Conservation (phyloP, 805 yeast species). For the Lipomyces mesembrius region DNA sequence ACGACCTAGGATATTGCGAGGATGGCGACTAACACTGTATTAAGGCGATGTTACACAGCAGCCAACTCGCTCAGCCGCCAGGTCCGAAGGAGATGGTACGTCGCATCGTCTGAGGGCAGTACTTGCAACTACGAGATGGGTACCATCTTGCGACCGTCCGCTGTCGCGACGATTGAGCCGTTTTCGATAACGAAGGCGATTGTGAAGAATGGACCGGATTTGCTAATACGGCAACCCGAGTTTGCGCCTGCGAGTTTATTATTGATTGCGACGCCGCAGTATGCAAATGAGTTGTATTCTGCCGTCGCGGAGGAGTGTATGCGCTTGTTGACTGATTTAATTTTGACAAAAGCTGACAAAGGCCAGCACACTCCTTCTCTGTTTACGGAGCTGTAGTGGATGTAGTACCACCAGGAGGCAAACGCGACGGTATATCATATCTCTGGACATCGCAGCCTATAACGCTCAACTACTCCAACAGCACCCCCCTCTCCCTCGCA, state of each 20-base stretch:
- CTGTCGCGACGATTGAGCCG: slow-evolving; percentile 6
- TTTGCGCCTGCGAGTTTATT: slow-evolving; percentile 37
- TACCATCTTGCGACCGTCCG: slow-evolving; percentile 28
- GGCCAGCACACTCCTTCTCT: slow-evolving; percentile 17
- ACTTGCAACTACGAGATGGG: slow-evolving; percentile 21
- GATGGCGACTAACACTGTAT: not conserved
- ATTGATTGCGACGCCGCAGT: slow-evolving; percentile 46
- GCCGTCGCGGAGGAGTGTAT: slow-evolving; percentile 24
- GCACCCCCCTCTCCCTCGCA: slow-evolving; percentile 7
- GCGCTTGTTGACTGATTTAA: not conserved
- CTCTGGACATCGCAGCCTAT: slow-evolving; percentile 32
- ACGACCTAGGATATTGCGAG: not conserved
- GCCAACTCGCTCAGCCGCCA: not conserved
- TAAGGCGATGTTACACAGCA: not conserved
- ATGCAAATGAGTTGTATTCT: slow-evolving; percentile 42
- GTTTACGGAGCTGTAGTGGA: slow-evolving; percentile 32
- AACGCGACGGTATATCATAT: slow-evolving; percentile 35
- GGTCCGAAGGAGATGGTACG: not conserved
- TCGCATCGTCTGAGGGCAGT: not conserved
- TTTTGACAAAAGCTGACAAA: not conserved
- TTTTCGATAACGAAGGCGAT: slow-evolving; percentile 9
- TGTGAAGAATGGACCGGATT: slow-evolving; percentile 1
- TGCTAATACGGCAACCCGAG: slow-evolving; percentile 18
- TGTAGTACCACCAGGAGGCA: slow-evolving; percentile 34
- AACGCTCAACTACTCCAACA: not conserved